These are phyloP conservation scores for Saccharomyces jurei DNA, from an alignment of 805 yeast genomes.

Conservation along the genomic window DNA sequence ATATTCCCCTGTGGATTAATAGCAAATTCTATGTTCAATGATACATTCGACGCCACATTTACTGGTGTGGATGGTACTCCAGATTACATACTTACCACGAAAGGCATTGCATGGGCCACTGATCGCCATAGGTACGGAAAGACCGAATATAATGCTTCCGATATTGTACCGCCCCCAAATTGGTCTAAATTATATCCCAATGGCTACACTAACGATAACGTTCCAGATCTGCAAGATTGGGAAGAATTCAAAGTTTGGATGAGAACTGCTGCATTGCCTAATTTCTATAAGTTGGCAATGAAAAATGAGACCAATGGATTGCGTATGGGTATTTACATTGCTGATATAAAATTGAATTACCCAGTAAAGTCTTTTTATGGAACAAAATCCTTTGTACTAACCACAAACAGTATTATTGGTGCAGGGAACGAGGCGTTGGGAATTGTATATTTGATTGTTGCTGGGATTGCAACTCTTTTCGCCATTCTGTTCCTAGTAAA, in stretches of 20 bases:
- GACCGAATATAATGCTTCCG: conserved; percentile 49
- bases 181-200: conserved; percentile 64
- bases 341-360: conserved; percentile 65
- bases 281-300: conserved; percentile 73
- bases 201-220: conserved; percentile 60
- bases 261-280: conserved; percentile 89
- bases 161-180: conserved; percentile 77
- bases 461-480: conserved; percentile 62
- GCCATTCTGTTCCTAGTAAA: conserved; percentile 71
- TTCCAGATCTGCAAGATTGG: conserved; percentile 64
- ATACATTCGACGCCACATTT: conserved; percentile 52
- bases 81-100: conserved; percentile 35
- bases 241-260: conserved; percentile 75
- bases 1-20: conserved; percentile 77
- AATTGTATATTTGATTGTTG: conserved; percentile 77
- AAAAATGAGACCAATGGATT: conserved; percentile 55
- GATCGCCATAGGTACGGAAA: conserved; percentile 56
- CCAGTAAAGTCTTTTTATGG: conserved; percentile 83
- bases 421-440: conserved; percentile 82
- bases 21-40: conserved; percentile 74
- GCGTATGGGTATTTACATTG: conserved; percentile 57
- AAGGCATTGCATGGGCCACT: conserved; percentile 63
- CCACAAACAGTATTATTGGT: conserved; percentile 78
- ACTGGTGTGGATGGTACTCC: conserved; percentile 26
- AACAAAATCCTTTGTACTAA: conserved; percentile 67